Percentiles rank a stretch among this genome's conserved stretches.
phyloP scores from a whole-genome alignment of 306 rosid species.

The Pterocarpus santalinus region DNA sequence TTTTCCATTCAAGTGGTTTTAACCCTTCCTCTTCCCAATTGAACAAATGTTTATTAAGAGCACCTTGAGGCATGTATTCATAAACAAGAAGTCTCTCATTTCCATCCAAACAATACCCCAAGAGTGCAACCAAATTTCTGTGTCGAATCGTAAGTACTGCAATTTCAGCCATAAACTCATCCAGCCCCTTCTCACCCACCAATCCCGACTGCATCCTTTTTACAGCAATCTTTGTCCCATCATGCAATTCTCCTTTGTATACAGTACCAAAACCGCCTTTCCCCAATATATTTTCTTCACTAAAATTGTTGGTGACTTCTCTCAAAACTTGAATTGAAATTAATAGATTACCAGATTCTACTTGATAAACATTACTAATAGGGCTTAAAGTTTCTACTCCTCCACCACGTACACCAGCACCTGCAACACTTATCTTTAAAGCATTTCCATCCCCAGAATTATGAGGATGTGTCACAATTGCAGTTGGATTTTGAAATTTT shows the following conservation, averaged over 20 bases:
- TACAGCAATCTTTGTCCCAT: slow-evolving; percentile 93
- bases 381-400: slow-evolving; percentile 46
- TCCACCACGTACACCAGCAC: slow-evolving; percentile 37
- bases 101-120: slow-evolving; percentile 94
- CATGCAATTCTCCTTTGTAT: slow-evolving; percentile 85
- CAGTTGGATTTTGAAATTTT: slow-evolving; percentile 46
- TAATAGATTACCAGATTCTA: slow-evolving; percentile 69
- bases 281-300: slow-evolving; percentile 71
- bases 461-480: slow-evolving; percentile 53
- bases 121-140: slow-evolving; percentile 80
- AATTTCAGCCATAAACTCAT: slow-evolving; percentile 85
- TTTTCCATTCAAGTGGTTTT: slow-evolving; percentile 84
- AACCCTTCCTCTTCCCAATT: slow-evolving; percentile 65
- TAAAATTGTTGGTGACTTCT: slow-evolving; percentile 76
- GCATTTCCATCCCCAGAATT: slow-evolving; percentile 57
- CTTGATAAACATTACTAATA: slow-evolving; percentile 48
- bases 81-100: slow-evolving; percentile 89
- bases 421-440: slow-evolving; percentile 53
- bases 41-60: slow-evolving; percentile 70
- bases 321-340: slow-evolving; percentile 79
- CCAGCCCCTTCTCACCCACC: slow-evolving; percentile 68
- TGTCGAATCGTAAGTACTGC: slow-evolving; percentile 89
- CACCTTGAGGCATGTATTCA: slow-evolving; percentile 92
- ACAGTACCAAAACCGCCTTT: slow-evolving; percentile 90
- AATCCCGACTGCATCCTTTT: slow-evolving; percentile 87